phyloP scores from a whole-genome alignment of 768 basidiomycete species.

The Crucibulum laeve region DNA sequence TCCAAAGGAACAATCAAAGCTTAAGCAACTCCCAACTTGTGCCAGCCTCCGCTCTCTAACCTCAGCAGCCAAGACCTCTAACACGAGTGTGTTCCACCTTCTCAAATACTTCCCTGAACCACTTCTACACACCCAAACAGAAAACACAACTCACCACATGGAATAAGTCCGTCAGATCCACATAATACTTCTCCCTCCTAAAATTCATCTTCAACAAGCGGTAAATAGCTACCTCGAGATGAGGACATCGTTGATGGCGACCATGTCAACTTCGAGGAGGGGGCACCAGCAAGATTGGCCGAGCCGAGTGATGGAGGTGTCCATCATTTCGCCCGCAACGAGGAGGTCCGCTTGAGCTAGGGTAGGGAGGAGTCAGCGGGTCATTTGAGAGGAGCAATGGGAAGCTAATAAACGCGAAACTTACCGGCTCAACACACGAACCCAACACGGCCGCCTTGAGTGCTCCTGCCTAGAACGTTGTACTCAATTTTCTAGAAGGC shows the following conservation, averaged over 20 bases:
- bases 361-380: too few species aligned
- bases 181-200: constrained; percentile 75
- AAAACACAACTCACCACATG: too few species aligned
- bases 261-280: constrained; percentile 57
- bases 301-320: constrained; percentile 86
- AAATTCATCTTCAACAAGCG: constrained; percentile 85
- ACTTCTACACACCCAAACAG: too few species aligned
- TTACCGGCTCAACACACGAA: constrained; percentile 93
- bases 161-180: constrained; percentile 87
- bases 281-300: constrained; percentile 96
- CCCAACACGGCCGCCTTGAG: constrained; percentile 82
- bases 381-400: not conserved
- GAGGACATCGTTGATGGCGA: constrained; percentile 95
- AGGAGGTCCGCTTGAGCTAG: constrained; percentile 98
- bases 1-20: too few species aligned
- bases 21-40: too few species aligned
- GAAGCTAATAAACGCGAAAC: constrained; percentile 22
- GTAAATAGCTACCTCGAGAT: constrained; percentile 95
- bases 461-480: constrained; percentile 96
- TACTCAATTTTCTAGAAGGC: constrained; percentile 88
- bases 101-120: too few species aligned
- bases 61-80: too few species aligned
- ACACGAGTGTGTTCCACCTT: too few species aligned
- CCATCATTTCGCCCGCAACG: constrained; percentile 98
- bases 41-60: too few species aligned